These are phyloP conservation scores for Striga asiatica DNA, from an alignment of 257 asterid species.

Conservation along the genomic window DNA sequence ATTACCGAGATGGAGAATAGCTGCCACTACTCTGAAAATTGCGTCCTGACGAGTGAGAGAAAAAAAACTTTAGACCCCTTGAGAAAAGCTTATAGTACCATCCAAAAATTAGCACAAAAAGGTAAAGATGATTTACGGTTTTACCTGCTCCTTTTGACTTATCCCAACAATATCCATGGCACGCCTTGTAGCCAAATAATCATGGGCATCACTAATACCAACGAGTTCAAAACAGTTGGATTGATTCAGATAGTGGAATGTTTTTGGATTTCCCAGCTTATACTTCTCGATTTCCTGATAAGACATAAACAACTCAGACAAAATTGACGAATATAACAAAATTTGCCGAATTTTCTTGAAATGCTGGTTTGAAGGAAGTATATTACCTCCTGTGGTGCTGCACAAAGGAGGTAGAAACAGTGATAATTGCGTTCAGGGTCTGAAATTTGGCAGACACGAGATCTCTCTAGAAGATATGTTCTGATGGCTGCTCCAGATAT, in stretches of 20 bases:
- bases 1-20: slow-evolving; percentile 94
- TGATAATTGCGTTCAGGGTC: slow-evolving; percentile 98
- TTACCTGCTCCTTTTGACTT: slow-evolving; percentile 84
- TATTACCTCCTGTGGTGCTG: slow-evolving; percentile 85
- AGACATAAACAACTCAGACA: slow-evolving; percentile 18
- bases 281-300: slow-evolving; percentile 77
- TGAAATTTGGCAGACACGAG: slow-evolving; percentile 96
- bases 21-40: slow-evolving; percentile 92
- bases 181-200: slow-evolving; percentile 89
- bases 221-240: slow-evolving; percentile 78
- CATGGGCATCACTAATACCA: slow-evolving; percentile 85
- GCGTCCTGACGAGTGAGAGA: slow-evolving; percentile 68
- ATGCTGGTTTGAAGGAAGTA: slow-evolving; percentile 2
- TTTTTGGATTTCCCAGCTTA: slow-evolving; percentile 70
- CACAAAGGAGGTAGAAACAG: slow-evolving; percentile 92
- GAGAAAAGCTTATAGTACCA: not conserved
- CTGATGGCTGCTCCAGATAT: slow-evolving; percentile 98
- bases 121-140: slow-evolving; percentile 4
- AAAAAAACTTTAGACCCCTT: too few relatives aligned
- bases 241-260: slow-evolving; percentile 84
- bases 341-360: not conserved
- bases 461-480: slow-evolving; percentile 94
- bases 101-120: slow-evolving; percentile 6
- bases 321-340: slow-evolving; percentile 3
- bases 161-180: slow-evolving; percentile 98